A percentile compares a stretch with the other conserved stretches of the same genome.
Evolutionary conservation across 768 basidiomycete species (phyloP).

Genomic region (Podaxis pistillaris): DNA sequence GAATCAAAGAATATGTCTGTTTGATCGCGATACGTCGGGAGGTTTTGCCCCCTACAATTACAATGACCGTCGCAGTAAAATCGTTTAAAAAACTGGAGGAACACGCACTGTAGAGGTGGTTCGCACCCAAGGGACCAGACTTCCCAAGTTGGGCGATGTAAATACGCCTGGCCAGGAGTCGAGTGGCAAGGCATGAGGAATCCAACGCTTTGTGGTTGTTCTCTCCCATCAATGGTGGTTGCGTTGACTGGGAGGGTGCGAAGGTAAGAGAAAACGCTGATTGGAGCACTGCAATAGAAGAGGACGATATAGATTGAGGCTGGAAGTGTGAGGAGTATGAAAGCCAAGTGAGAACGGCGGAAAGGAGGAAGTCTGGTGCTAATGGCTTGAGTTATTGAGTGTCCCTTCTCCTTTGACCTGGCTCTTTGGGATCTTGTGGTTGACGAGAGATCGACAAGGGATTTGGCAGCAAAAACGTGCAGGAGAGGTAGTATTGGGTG

Average conservation of each 20-base stretch:
- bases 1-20: slow-evolving; percentile 77
- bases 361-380: slow-evolving; percentile 27
- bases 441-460: slow-evolving; percentile 52
- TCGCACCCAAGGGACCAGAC: slow-evolving; percentile 92
- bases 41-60: slow-evolving; percentile 44
- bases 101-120: slow-evolving; percentile 78
- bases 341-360: slow-evolving; percentile 30
- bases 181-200: slow-evolving; percentile 98
- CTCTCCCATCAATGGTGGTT: slow-evolving; percentile 29
- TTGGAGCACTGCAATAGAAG: slow-evolving; percentile 79
- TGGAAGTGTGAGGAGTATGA: slow-evolving; percentile 57
- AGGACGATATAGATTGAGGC: slow-evolving; percentile 67
- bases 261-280: slow-evolving; percentile 70
- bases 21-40: slow-evolving; percentile 70
- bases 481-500: slow-evolving; percentile 87
- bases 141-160: slow-evolving; percentile 64
- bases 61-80: slow-evolving; percentile 5
- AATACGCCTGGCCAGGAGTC: slow-evolving; percentile 85
- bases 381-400: neutral
- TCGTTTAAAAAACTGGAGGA: neutral
- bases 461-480: slow-evolving; percentile 74
- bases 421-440: neutral
- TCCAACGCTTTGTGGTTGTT: slow-evolving; percentile 46
- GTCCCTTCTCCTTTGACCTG: slow-evolving; percentile 5
- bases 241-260: slow-evolving; percentile 48